These are phyloP conservation scores for Urochloa ruziziensis DNA, from an alignment of 176 grass and related monocot species.

Conservation along the genomic window DNA sequence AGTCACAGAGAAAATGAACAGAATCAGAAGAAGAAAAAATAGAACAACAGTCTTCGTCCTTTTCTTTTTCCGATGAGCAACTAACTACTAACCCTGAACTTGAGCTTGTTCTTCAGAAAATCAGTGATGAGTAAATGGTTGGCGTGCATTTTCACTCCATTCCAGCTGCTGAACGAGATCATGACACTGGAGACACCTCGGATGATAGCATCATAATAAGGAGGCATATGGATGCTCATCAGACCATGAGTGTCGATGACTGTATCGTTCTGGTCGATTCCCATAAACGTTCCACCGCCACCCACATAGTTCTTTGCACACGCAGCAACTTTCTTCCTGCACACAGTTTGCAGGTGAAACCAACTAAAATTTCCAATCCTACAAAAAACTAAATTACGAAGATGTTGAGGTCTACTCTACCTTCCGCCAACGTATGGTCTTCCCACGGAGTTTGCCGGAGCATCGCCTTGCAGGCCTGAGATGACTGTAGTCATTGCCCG, in stretches of 20 bases:
- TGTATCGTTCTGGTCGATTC: slow-evolving; percentile 73
- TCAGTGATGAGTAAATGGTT: slow-evolving; percentile 62
- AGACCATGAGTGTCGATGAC: slow-evolving; percentile 44
- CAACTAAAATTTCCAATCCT: neutral
- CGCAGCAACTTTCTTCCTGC: slow-evolving; percentile 65
- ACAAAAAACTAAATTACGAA: too few relatives aligned
- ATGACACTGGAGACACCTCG: slow-evolving; percentile 74
- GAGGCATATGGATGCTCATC: slow-evolving; percentile 65
- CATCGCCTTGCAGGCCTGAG: slow-evolving; percentile 64
- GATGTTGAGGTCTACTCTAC: slow-evolving; percentile 25
- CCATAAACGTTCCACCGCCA: slow-evolving; percentile 59
- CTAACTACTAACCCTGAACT: slow-evolving; percentile 51
- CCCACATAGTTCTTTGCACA: slow-evolving; percentile 69
- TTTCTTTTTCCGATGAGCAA: neutral
- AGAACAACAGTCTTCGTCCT: neutral
- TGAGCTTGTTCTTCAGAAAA: slow-evolving; percentile 72
- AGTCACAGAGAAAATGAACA: neutral
- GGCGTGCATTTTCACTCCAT: slow-evolving; percentile 72
- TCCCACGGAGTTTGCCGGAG: slow-evolving; percentile 30
- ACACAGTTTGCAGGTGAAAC: neutral
- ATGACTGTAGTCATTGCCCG: slow-evolving; percentile 58
- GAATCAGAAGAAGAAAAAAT: neutral
- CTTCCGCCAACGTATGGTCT: slow-evolving; percentile 61
- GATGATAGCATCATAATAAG: slow-evolving; percentile 57
- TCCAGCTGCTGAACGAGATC: slow-evolving; percentile 72